phyloP scores from a whole-genome alignment of 2,329 filamentous ascomycete species.

The Fusarium miscanthi region DNA sequence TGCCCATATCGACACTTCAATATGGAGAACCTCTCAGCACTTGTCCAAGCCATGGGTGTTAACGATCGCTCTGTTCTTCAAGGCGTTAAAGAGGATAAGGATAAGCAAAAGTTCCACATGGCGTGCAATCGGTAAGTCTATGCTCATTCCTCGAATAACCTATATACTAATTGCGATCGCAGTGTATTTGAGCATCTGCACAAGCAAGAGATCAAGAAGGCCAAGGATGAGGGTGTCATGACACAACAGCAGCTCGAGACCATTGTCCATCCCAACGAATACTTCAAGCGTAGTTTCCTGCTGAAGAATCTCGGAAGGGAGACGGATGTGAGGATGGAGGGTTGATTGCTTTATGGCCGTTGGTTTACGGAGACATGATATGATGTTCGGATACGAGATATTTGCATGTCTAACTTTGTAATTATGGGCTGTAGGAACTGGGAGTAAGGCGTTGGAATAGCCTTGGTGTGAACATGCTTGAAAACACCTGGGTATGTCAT shows the following conservation, averaged over 20 bases:
- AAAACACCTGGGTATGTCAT: neutral
- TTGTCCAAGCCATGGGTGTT: constrained; percentile 84
- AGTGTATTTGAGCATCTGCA: constrained; percentile 91
- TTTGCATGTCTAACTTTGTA: constrained; percentile 12
- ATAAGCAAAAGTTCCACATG: constrained; percentile 89
- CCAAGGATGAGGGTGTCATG: constrained; percentile 79
- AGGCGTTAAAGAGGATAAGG: constrained; percentile 88
- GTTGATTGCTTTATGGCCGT: constrained; percentile 47
- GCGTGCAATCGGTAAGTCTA: constrained; percentile 83
- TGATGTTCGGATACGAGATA: constrained; percentile 25
- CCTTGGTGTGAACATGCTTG: constrained; percentile 3
- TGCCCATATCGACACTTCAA: constrained; percentile 96
- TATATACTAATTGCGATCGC: constrained; percentile 8
- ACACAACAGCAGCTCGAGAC: constrained; percentile 85
- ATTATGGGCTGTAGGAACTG: constrained; percentile 19
- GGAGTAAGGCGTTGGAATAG: constrained; percentile 41
- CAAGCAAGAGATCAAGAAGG: constrained; percentile 79
- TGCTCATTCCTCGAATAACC: neutral
- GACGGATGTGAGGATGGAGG: constrained; percentile 68
- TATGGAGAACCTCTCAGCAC: constrained; percentile 81
- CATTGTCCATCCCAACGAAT: constrained; percentile 96
- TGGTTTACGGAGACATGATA: constrained; percentile 32
- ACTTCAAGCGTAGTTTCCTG: constrained; percentile 94
- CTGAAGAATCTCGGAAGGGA: constrained; percentile 79
- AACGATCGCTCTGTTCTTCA: constrained; percentile 80